phyloP scores from a whole-genome alignment of 2,329 filamentous ascomycete species.

The Magnaporthales sp. region DNA sequence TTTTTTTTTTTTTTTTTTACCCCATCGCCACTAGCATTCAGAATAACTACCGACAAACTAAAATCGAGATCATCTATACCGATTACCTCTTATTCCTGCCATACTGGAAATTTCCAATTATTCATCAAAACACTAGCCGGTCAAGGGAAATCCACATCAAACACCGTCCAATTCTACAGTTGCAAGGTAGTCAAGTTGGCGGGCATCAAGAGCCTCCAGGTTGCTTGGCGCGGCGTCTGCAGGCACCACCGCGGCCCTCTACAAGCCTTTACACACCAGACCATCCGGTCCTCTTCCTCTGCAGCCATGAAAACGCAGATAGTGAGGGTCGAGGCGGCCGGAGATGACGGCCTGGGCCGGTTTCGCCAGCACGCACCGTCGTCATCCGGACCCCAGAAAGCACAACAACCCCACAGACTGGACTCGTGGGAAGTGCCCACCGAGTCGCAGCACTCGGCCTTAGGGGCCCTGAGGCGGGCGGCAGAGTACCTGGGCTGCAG shows the following conservation, averaged over 20 bases:
- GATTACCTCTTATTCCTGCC: background rate
- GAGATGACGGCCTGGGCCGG: slow-evolving; percentile 10
- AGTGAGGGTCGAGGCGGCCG: slow-evolving; percentile 10
- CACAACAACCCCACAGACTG: slow-evolving; percentile 4
- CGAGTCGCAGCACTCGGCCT: slow-evolving; percentile 16
- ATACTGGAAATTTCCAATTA: background rate
- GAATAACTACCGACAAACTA: background rate
- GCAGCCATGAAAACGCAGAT: slow-evolving; percentile 14
- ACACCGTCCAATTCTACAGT: background rate
- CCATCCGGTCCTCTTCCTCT: background rate
- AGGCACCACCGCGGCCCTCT: background rate
- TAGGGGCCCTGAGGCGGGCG: slow-evolving; percentile 48
- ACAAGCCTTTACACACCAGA: background rate
- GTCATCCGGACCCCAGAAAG: background rate
- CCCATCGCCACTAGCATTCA: background rate
- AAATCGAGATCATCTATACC: background rate
- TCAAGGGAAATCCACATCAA: background rate
- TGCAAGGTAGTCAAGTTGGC: background rate
- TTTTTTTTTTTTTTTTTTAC: background rate
- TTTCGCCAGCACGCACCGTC: slow-evolving; percentile 7
- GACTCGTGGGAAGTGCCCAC: slow-evolving; percentile 32
- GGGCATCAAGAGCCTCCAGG: background rate
- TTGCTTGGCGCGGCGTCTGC: background rate
- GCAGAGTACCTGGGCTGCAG: slow-evolving; percentile 56
- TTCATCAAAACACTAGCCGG: background rate